Conservation (phyloP, 1,284 basidiomycete species). For the Ustilago sp. region DNA sequence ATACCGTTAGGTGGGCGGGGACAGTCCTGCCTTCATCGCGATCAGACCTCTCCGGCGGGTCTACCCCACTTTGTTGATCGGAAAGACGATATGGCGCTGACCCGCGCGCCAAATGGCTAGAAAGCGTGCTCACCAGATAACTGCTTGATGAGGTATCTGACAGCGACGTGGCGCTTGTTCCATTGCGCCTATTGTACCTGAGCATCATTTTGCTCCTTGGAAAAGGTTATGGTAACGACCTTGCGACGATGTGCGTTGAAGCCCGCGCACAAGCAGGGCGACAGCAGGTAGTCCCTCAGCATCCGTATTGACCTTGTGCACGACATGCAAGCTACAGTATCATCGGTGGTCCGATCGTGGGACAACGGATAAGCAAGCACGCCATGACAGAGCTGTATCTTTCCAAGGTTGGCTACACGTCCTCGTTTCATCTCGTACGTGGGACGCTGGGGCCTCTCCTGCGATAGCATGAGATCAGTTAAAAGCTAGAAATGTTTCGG, state of each 20-base stretch:
- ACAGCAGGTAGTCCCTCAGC: background rate
- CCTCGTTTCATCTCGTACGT: slow-evolving; percentile 8
- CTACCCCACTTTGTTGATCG: background rate
- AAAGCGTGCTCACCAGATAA: no score
- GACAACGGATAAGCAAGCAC: background rate
- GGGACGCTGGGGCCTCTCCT: background rate
- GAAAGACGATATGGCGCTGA: background rate
- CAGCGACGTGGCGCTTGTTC: background rate
- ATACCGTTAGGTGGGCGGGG: background rate
- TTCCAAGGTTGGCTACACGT: background rate
- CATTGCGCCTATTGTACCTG: background rate
- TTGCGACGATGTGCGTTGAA: background rate
- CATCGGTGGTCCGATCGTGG: background rate
- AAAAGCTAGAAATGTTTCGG: background rate
- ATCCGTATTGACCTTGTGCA: background rate
- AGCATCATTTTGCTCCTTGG: background rate
- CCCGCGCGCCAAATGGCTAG: no score
- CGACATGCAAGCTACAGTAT: background rate
- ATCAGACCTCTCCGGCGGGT: slow-evolving; percentile 1
- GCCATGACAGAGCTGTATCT: background rate
- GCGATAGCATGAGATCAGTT: background rate
- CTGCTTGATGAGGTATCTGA: background rate
- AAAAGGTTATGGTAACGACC: background rate
- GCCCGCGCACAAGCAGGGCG: background rate
- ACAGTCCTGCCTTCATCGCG: background rate